phyloP scores from a whole-genome alignment of 2,329 filamentous ascomycete genomes.

The Aspergillus hortae region DNA sequence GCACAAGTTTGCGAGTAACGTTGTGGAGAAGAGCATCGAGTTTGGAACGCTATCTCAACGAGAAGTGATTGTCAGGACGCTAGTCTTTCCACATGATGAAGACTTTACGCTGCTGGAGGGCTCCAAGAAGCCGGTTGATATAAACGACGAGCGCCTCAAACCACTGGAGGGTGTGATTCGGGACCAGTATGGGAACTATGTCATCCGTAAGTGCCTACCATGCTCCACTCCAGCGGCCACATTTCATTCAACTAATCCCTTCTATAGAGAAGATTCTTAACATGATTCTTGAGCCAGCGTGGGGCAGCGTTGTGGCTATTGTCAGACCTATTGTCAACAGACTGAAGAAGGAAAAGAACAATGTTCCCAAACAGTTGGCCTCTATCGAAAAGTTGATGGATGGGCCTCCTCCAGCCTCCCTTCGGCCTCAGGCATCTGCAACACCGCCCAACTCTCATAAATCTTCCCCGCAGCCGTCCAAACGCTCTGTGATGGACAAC shows the following conservation, averaged over 20 bases:
- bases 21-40: conserved; percentile 88
- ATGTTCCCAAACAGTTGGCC: conserved; percentile 63
- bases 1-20: conserved; percentile 96
- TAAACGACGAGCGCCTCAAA: conserved; percentile 61
- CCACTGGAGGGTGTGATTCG: conserved; percentile 76
- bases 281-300: too few relatives aligned
- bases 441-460: conserved; percentile 40
- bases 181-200: conserved; percentile 93
- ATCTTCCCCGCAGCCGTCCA: conserved; percentile 34
- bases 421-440: conserved; percentile 30
- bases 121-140: conserved; percentile 52
- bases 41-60: conserved; percentile 68
- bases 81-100: conserved; percentile 44
- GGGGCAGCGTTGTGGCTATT: conserved; percentile 10
- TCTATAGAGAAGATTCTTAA: background rate
- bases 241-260: background rate
- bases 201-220: conserved; percentile 70
- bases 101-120: too few relatives aligned
- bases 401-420: conserved; percentile 20
- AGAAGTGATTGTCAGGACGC: conserved; percentile 61
- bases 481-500: conserved; percentile 33
- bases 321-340: background rate
- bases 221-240: background rate
- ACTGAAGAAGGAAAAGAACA: conserved; percentile 53
- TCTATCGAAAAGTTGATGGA: conserved; percentile 59